These are phyloP conservation scores for Fusarium sambucinum DNA, from an alignment of 2,329 filamentous ascomycete genomes.

Conservation along the genomic window DNA sequence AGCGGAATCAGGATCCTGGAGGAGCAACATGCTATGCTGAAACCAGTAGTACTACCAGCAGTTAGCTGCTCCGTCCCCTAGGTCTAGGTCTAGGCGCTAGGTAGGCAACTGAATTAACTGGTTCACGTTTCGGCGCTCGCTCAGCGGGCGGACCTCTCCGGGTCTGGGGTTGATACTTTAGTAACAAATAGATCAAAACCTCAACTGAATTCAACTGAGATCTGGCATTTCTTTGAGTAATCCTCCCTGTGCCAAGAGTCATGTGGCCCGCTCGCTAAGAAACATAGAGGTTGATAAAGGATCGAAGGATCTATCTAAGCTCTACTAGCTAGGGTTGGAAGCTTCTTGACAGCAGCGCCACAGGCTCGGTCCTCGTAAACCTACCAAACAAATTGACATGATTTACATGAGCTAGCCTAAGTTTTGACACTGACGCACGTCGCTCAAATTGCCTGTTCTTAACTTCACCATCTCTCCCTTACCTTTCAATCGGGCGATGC, in stretches of 20 bases:
- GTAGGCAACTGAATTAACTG: slow-evolving; percentile 22
- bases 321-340: slow-evolving; percentile 30
- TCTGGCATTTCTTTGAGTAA: slow-evolving; percentile 13
- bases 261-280: slow-evolving; percentile 8
- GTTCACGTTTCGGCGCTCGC: not conserved
- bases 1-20: slow-evolving; percentile 14
- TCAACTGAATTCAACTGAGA: not conserved
- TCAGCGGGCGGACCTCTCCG: slow-evolving; percentile 1
- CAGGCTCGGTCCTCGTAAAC: slow-evolving; percentile 20
- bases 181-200: not conserved
- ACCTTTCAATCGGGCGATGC: slow-evolving; percentile 29
- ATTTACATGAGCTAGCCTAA: slow-evolving; percentile 2
- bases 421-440: not conserved
- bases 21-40: slow-evolving; percentile 12
- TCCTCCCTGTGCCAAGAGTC: not conserved
- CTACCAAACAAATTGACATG: slow-evolving; percentile 20
- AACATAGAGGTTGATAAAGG: slow-evolving; percentile 5
- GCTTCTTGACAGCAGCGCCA: slow-evolving; percentile 30
- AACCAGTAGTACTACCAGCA: slow-evolving; percentile 9
- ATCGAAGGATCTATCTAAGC: slow-evolving; percentile 31
- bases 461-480: not conserved
- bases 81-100: not conserved
- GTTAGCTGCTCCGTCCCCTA: slow-evolving; percentile 3
- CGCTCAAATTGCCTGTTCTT: slow-evolving; percentile 24
- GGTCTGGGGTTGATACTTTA: slow-evolving; percentile 4